phyloP scores from a whole-genome alignment of 345 rosid genomes.

The Salix brachista region DNA sequence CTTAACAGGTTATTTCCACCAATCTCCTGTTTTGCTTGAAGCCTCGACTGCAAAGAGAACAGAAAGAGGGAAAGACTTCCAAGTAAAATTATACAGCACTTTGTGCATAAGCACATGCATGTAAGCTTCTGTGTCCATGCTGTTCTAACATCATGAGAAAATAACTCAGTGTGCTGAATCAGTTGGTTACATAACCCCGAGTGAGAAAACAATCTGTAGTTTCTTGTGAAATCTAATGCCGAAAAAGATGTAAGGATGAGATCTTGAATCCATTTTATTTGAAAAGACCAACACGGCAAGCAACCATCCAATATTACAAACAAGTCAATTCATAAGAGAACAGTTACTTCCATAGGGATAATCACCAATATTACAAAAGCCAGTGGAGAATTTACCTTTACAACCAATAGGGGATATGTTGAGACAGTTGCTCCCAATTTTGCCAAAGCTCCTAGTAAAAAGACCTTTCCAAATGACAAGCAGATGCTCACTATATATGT shows the following conservation, averaged over 20 bases:
- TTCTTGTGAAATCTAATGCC: background rate
- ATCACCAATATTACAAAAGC: background rate
- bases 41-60: constrained; percentile 51
- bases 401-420: constrained; percentile 64
- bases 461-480: constrained; percentile 36
- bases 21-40: constrained; percentile 73
- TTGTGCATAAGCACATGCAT: background rate
- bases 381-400: constrained; percentile 41
- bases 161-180: background rate
- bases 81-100: background rate
- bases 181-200: background rate
- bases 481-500: background rate
- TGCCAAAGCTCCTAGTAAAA: constrained; percentile 60
- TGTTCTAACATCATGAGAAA: background rate
- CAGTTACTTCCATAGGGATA: background rate
- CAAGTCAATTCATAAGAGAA: background rate
- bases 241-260: no score
- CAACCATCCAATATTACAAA: background rate
- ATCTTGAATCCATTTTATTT: no score
- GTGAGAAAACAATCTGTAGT: background rate
- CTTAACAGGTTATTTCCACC: constrained; percentile 52
- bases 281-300: no score
- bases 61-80: constrained; percentile 2
- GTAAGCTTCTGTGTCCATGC: background rate
- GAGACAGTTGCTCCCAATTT: constrained; percentile 66